Evolutionary conservation across 805 yeast genomes (phyloP), one percentile per base, ranked within the genome.

Genomic region (Ogataea allantospora): DNA sequence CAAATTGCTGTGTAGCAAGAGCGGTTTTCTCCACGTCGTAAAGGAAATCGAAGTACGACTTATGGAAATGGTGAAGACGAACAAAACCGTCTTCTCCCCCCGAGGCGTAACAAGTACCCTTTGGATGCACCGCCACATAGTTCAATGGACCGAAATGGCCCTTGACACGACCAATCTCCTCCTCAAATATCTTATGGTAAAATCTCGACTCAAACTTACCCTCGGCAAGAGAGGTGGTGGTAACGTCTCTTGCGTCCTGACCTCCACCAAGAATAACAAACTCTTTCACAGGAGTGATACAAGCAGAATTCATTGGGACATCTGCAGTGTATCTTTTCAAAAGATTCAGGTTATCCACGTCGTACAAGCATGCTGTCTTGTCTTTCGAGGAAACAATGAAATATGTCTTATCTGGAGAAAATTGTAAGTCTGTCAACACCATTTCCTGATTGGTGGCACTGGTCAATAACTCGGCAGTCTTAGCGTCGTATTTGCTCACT

Each of bases 91-190:
- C 99, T 73, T 93, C 99, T 60, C 96, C 95, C 34, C 99, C 99
- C 42, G 95, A 83, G n/a, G 95, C 89, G 63, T 84, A 93, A 33
- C 91, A 83, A 22, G 83, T 77, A 40, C 98, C 99, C 55, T 80
- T 82, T 40, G 99, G 99, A 65, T 88, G 96, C 37, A 88, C 85
- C 21, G 96, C 96, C 47, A 93, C 76, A 50, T 85, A 80, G 71
- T 93, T 93, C 56, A 93, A 77, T 32, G 99, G 99, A 73, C 99
- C 99, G 74, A 93, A 93, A 71, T 93, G 99, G 42, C 99, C 99
- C 67, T 85, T 87, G 34, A 93, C 91, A 68, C 96, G 83, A 51
- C 98, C 99, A 50, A 93, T 81, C 65, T 91, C 98, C 60, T 91
- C 98, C 64, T 83, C 83, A 64, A 89, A 93, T 34, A 93, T 77